These are phyloP conservation scores for Rubroboletus pulcherrimus DNA, from an alignment of 768 basidiomycete genomes.

Conservation along the genomic window DNA sequence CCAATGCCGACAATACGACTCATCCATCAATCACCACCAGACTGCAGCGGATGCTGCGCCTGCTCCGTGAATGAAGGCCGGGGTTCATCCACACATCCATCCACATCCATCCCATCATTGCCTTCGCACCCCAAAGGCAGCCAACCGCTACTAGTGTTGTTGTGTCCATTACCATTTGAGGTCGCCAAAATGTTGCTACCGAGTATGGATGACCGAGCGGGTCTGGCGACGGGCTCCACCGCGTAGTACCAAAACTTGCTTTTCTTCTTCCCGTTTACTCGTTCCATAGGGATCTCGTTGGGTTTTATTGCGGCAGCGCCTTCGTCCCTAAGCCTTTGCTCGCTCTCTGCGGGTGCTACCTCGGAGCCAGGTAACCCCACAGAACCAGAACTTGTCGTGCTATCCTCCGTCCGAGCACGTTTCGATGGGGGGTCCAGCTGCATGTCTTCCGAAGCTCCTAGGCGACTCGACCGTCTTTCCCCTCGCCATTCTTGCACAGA, in stretches of 20 bases:
- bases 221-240: constrained; percentile 60
- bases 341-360: constrained; percentile 26
- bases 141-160: constrained; percentile 8
- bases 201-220: constrained; percentile 13
- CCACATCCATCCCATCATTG: constrained; percentile 22
- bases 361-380: constrained; percentile 29
- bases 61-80: constrained; percentile 17
- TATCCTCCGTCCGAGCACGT: constrained; percentile 77
- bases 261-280: constrained; percentile 75
- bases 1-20: constrained; percentile 6
- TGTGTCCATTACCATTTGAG: constrained; percentile 23
- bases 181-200: constrained; percentile 13
- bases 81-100: constrained; percentile 16
- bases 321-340: constrained; percentile 46
- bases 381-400: constrained; percentile 52
- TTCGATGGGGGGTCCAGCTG: constrained; percentile 55
- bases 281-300: constrained; percentile 70
- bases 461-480: constrained; percentile 66
- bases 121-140: background rate
- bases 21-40: constrained; percentile 9
- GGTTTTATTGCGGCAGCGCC: constrained; percentile 68
- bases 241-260: constrained; percentile 90
- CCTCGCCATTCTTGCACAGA: constrained; percentile 64
- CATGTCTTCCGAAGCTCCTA: constrained; percentile 53
- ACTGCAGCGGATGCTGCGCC: constrained; percentile 9